phyloP scores from a whole-genome alignment of 2,329 filamentous ascomycete species.

The Leptosphaerulina australis region DNA sequence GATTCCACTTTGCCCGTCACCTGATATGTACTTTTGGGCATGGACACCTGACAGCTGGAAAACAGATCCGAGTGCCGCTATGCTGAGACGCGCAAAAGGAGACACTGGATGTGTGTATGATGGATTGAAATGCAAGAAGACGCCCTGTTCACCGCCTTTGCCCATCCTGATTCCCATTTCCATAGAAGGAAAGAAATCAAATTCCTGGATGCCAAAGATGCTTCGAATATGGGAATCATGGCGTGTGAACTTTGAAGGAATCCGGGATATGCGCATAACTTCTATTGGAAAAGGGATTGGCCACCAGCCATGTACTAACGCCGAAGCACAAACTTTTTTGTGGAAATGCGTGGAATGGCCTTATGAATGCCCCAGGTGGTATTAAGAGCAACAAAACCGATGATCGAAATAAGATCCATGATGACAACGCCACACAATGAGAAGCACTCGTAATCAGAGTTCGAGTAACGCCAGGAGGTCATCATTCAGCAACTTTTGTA shows the following conservation, averaged over 20 bases:
- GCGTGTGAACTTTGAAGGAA: constrained; percentile 35
- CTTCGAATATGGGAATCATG: constrained; percentile 31
- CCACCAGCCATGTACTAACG: constrained; percentile 39
- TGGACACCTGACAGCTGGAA: constrained; percentile 10
- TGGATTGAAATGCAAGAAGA: constrained; percentile 29
- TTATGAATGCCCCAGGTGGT: constrained; percentile 21
- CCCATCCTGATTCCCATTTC: constrained; percentile 15
- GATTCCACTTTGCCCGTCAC: constrained; percentile 4
- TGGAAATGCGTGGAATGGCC: constrained; percentile 32
- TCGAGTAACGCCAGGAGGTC: constrained; percentile 61
- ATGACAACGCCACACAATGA: constrained; percentile 16
- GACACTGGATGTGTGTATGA: constrained; percentile 4
- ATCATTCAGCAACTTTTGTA: constrained; percentile 59
- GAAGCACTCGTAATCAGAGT: constrained; percentile 26
- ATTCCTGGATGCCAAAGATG: constrained; percentile 30
- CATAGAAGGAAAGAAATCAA: constrained; percentile 22
- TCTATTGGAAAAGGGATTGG: constrained; percentile 31
- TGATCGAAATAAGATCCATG: constrained; percentile 9
- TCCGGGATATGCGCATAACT: constrained; percentile 29
- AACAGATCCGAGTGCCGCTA: constrained; percentile 34
- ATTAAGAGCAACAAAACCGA: constrained; percentile 33
- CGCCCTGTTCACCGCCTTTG: constrained; percentile 40
- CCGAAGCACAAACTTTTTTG: constrained; percentile 42
- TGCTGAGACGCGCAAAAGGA: constrained; percentile 27
- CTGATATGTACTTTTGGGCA: constrained; percentile 25